A percentile compares a stretch with the other conserved stretches of the same genome.
These are phyloP conservation scores for Diaporthe vaccinii DNA, from an alignment of 2,329 filamentous ascomycete genomes.

Conservation along the genomic window DNA sequence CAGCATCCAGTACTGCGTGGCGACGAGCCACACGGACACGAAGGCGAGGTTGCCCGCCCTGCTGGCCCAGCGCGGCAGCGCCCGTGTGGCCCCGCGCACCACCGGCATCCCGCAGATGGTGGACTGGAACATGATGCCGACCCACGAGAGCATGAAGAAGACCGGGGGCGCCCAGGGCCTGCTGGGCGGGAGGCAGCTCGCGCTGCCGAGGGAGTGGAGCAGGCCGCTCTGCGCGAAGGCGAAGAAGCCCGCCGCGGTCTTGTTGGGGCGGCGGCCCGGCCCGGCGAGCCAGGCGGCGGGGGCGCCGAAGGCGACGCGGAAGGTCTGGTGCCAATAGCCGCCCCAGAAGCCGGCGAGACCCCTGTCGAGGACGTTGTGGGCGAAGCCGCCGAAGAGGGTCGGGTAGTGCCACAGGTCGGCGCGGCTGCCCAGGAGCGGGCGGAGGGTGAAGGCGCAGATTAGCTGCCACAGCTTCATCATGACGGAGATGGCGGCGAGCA, in stretches of 20 bases:
- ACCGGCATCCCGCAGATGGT: slow-evolving; percentile 51
- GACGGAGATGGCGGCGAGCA: slow-evolving; percentile 72
- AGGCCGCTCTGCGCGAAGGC: slow-evolving; percentile 77
- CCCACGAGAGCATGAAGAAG: slow-evolving; percentile 81
- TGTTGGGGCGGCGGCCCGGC: slow-evolving; percentile 52
- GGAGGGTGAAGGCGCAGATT: slow-evolving; percentile 63
- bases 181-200: slow-evolving; percentile 70
- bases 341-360: slow-evolving; percentile 89
- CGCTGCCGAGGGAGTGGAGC: slow-evolving; percentile 79
- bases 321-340: slow-evolving; percentile 91
- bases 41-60: slow-evolving; percentile 72
- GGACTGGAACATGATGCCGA: slow-evolving; percentile 75
- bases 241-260: slow-evolving; percentile 54
- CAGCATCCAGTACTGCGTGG: slow-evolving; percentile 74
- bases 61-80: slow-evolving; percentile 61
- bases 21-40: slow-evolving; percentile 75
- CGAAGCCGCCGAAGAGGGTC: slow-evolving; percentile 67
- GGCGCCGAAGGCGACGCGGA: slow-evolving; percentile 79
- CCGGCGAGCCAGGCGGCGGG: slow-evolving; percentile 65
- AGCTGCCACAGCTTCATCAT: slow-evolving; percentile 74
- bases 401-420: slow-evolving; percentile 67
- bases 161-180: slow-evolving; percentile 66
- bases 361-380: slow-evolving; percentile 68
- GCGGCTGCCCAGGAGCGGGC: slow-evolving; percentile 65
- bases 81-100: slow-evolving; percentile 24